Evolutionary conservation across 2,329 filamentous ascomycete species (phyloP), one percentile per base, ranked within the genome.

Genomic region (Neonectria punicea): DNA sequence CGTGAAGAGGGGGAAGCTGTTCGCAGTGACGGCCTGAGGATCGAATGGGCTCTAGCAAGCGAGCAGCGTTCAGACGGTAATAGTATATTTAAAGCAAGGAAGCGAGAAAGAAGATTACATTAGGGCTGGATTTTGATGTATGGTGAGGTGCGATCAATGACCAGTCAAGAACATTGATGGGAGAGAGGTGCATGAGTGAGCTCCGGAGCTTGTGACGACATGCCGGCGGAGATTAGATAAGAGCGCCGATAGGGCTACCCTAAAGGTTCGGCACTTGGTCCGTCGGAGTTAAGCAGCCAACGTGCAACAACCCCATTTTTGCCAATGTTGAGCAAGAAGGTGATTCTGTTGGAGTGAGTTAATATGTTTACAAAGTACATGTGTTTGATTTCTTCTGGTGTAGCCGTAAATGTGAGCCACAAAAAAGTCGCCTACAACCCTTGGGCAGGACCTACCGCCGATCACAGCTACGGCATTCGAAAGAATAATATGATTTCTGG

Each of bases 211-310:
- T 68, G 69, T 71, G 69, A 71, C 69, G 69, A 72, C 69, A 71
- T 71, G 44, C n/a, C n/a, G n/a, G 16, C 69, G 69, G 67, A 70
- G 69, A 71, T 72, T 67, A 70, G 69, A 72, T 72, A 71, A 67
- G 61, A 11, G 11, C 5, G 3, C 28, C 9, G 49, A 51, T 20
- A 34, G 22, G 28, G 49, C 49, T 51, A 51, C 49, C 49, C 49
- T 51, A 51, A 18, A 34, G 49, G 11, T 18, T n/a, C 7, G 18
- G 18, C 22, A 47, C 9, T 53, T n/a, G 30, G 20, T 18, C 20
- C 20, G 18, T n/a, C 28, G 54, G 30, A 30, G 25, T 34, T 32
- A 39, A 51, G 28, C n/a, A 18, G 16, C 10, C 11, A 22, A 4
- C 22, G 22, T 22, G 22, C 16, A 51, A 14, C 16, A 51, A 9